Base-by-base conservation (phyloP, 2,329 filamentous ascomycete genomes). In the Elsinoe batatas region DNA sequence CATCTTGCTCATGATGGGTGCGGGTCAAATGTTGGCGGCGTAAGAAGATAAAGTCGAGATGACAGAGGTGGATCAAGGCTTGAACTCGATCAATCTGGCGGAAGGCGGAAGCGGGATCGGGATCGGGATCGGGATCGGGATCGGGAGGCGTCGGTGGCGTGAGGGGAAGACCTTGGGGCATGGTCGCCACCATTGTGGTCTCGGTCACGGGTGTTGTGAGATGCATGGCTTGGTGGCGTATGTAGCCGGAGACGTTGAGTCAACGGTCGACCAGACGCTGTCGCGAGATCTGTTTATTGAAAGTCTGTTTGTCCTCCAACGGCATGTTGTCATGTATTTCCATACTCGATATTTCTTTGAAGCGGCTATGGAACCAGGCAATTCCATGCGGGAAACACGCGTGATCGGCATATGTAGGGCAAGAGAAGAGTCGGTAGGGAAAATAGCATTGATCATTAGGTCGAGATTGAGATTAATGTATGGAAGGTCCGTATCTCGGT, bases 401-500 rank as follows among this genome's bases (percentile, higher is more conserved):
- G 44, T 33, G 44, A 49, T 49, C 44, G 44, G 11, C 26, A 20
- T 33, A 15, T 3, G 12, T 33, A 49, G 26, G 44, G 26, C 26
- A 17, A 22, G 13, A 22, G 40, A 44, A 44, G 2, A 26, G 26
- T 18, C 20, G 26, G 44, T 35, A 49, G 15, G 44, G 44, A 33
- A 49, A 8, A 49, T 44, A 44, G 40, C 40, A 26, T 26, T 8
- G 3, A 30, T 18, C 17, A 18, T 18, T 22, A n/a, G 33, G 18
- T 33, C 13, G 20, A 49, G 18, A 49, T 49, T 49, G 36, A 30
- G 49, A 38, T 53, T 53, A 30, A 26, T 53, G 32, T 40, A 38
- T 38, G 22, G 17, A 26, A 26, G 40, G 26, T 6, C 26, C 40
- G 18, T 44, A 44, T 44, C 40, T 44, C n/a, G 40, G 40, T 44